Evolutionary conservation across 768 basidiomycete species (phyloP).

Genomic region (Mycena kentingensis): DNA sequence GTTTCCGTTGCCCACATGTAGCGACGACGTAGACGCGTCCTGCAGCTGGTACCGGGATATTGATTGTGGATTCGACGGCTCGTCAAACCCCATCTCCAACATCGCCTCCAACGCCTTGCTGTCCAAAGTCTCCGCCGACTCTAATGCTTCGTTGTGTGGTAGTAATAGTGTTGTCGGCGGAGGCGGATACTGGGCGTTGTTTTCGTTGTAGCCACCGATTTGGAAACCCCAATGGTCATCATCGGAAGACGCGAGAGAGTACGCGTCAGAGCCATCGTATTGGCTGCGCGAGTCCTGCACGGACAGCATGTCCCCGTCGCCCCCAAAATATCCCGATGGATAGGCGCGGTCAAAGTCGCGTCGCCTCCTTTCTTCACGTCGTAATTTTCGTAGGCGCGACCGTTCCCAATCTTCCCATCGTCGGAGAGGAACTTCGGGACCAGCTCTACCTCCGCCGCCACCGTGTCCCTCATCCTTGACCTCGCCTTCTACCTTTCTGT

Average conservation of each 20-base stretch:
- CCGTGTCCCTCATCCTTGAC: constrained; percentile 78
- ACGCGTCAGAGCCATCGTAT: constrained; percentile 78
- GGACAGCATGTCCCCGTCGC: constrained; percentile 64
- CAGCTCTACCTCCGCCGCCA: constrained; percentile 53
- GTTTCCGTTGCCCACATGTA: constrained; percentile 31
- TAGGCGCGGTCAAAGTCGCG: constrained; percentile 80
- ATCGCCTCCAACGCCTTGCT: constrained; percentile 86
- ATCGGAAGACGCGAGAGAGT: constrained; percentile 83
- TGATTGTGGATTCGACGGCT: constrained; percentile 54
- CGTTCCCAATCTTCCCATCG: constrained; percentile 99
- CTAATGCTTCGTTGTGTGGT: constrained; percentile 39
- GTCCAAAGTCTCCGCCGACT: constrained; percentile 54
- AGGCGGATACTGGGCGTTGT: constrained; percentile 74
- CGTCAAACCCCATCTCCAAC: constrained; percentile 89
- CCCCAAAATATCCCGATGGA: constrained; percentile 64
- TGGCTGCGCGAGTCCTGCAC: constrained; percentile 61
- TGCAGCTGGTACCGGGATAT: constrained; percentile 65
- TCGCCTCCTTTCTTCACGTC: constrained; percentile 80
- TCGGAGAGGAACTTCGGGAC: constrained; percentile 80
- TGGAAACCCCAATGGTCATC: constrained; percentile 96
- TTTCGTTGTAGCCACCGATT: constrained; percentile 94
- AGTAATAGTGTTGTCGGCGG: constrained; percentile 75
- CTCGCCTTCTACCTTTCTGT: constrained; percentile 95
- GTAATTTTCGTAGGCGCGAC: constrained; percentile 86
- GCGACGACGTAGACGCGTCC: constrained; percentile 51